Evolutionary conservation across 192 early-diverging fungal species (phyloP), one percentile per base, ranked within the genome.

Genomic region (Rhizophagus clarus): DNA sequence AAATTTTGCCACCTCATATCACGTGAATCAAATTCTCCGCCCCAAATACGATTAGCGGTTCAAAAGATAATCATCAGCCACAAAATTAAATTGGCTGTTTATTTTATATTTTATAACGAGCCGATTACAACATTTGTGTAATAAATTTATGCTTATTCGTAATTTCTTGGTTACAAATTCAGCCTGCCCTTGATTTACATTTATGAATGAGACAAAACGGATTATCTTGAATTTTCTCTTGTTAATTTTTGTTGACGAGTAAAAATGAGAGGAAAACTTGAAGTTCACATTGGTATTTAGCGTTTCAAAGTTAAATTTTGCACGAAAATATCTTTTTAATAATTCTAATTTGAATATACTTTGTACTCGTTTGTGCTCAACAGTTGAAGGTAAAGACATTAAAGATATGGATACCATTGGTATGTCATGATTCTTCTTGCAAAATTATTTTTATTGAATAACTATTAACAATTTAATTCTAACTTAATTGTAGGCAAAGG

Each of bases 251-350:
- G 34, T 17, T n/a, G 31, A 66, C 7, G 28, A 14, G 3, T 3
- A 66, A 66, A 14, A 66, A 66, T 66, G 63, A 66, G 63, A 28
- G 63, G 63, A 66, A 66, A 31, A 24, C 63, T 66, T 66, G 24
- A 26, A 66, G 63, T 66, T 29, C 63, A 66, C 2, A 29, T 66
- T 31, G 63, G 63, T 29, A 66, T 15, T 26, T 66, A 66, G 29
- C 29, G 26, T 66, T 66, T 31, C 9, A 31, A 63, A 29, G 0
- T 15, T 31, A 9, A n/a, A 64, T 28, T 66, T 5, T 15, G 14
- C 10, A 12, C 9, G 11, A 12, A 40, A 45, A 28, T 15, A 31
- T 9, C 11, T 29, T 15, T 29, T 66, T 66, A 29, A 15, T 28
- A 1, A 2, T 31, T 14, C 29, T 14, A 20, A 11, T 24, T 64